These are phyloP conservation scores for Tylopilus balloui DNA, from an alignment of 768 basidiomycete genomes.

Conservation along the genomic window DNA sequence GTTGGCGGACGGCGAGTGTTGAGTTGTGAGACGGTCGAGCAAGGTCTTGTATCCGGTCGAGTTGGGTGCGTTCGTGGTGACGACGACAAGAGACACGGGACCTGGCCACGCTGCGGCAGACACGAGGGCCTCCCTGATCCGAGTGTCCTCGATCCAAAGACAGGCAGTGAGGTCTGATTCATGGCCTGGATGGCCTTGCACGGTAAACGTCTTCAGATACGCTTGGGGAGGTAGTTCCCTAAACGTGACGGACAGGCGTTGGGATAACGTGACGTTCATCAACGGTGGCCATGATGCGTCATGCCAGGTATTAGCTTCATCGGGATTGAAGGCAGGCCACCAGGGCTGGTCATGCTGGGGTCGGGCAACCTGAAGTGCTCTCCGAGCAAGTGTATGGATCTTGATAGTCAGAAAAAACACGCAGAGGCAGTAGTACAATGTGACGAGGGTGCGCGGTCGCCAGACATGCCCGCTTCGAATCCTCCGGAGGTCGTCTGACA, in stretches of 20 bases:
- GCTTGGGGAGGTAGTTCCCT: constrained; percentile 24
- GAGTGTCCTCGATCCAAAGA: constrained; percentile 41
- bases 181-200: constrained; percentile 17
- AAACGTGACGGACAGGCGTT: constrained; percentile 36
- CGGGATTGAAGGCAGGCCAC: neutral
- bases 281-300: constrained; percentile 18
- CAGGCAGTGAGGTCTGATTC: constrained; percentile 40
- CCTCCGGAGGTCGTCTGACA: constrained; percentile 26
- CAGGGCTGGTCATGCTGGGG: neutral
- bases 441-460: constrained; percentile 31
- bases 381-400: constrained; percentile 14
- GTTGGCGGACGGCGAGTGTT: constrained; percentile 9
- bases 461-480: constrained; percentile 22
- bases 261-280: constrained; percentile 27
- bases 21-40: constrained; percentile 9
- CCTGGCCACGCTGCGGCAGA: constrained; percentile 46
- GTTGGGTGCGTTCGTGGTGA: constrained; percentile 33
- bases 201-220: constrained; percentile 36
- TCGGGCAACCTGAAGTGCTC: neutral
- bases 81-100: constrained; percentile 47
- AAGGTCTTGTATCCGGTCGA: constrained; percentile 23
- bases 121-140: constrained; percentile 30
- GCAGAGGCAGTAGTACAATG: constrained; percentile 41
- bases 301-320: neutral
- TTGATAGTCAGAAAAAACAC: constrained; percentile 36